These are phyloP conservation scores for Pichia sp. DNA, from an alignment of 1,139 yeast species.

Conservation along the genomic window DNA sequence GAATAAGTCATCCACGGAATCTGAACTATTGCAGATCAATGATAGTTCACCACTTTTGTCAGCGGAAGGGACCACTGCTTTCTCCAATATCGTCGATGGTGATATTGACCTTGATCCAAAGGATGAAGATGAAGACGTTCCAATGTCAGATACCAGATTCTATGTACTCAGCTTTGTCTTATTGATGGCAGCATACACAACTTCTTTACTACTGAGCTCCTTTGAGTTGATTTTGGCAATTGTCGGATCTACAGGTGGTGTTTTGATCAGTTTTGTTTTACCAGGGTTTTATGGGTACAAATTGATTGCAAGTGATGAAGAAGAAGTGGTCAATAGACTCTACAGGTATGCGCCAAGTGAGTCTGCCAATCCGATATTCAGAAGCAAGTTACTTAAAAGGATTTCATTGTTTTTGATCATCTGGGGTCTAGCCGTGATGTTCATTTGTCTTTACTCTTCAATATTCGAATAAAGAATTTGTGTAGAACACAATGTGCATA, in stretches of 20 bases:
- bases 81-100: no score
- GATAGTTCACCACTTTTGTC: constrained; percentile 11
- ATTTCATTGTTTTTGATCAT: constrained; percentile 43
- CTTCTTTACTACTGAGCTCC: constrained; percentile 41
- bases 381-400: constrained; percentile 22
- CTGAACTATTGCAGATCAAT: neutral
- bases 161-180: constrained; percentile 40
- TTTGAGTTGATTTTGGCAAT: constrained; percentile 51
- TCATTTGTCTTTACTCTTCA: constrained; percentile 35
- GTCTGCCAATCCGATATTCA: constrained; percentile 18
- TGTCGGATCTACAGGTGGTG: constrained; percentile 59
- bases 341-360: constrained; percentile 18
- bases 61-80: neutral
- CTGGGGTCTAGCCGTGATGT: constrained; percentile 52
- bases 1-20: neutral
- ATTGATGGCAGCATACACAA: constrained; percentile 36
- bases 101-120: no score
- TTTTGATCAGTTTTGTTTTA: constrained; percentile 49
- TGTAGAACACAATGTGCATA: no score
- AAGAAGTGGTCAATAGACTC: constrained; percentile 14
- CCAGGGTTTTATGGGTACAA: constrained; percentile 56
- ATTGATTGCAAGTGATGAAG: constrained; percentile 30
- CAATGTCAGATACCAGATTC: constrained; percentile 45
- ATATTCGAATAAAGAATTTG: constrained; percentile 11
- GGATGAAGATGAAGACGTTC: constrained; percentile 29